phyloP scores from a whole-genome alignment of 768 basidiomycete species.

The Collybia sp. region DNA sequence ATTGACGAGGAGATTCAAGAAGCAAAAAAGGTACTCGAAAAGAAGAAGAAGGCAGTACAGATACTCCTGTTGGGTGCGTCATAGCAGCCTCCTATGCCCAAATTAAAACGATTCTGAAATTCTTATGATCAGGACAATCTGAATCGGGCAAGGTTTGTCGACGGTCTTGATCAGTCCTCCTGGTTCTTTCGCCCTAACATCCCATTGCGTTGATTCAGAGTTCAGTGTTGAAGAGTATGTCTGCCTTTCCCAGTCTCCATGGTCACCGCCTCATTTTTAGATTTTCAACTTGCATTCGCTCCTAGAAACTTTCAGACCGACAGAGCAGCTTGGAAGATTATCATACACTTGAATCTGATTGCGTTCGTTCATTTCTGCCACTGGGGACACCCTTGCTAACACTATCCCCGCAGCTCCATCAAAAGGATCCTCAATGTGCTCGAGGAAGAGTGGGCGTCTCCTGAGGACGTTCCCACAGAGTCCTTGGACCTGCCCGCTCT shows the following conservation, averaged over 20 bases:
- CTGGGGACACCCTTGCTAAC: neutral
- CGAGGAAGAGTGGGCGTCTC: constrained; percentile 36
- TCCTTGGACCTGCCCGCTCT: constrained; percentile 5
- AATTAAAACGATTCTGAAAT: neutral
- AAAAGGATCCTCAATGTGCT: constrained; percentile 53
- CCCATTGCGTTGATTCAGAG: constrained; percentile 25
- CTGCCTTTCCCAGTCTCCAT: neutral
- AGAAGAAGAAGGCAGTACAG: constrained; percentile 46
- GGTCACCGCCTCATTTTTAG: constrained; percentile 23
- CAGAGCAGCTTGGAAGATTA: constrained; percentile 52
- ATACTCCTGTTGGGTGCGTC: constrained; percentile 49
- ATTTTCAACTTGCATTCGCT: constrained; percentile 65
- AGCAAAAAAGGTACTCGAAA: constrained; percentile 40
- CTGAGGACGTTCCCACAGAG: constrained; percentile 4
- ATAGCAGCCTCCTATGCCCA: neutral
- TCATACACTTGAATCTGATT: constrained; percentile 70
- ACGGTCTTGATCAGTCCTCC: neutral
- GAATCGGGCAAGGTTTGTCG: constrained; percentile 49
- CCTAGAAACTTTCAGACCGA: constrained; percentile 58
- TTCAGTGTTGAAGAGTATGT: constrained; percentile 43
- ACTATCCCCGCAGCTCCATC: constrained; percentile 37
- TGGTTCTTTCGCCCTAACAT: neutral
- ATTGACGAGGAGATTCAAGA: constrained; percentile 46
- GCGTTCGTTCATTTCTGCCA: constrained; percentile 27
- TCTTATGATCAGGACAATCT: constrained; percentile 48